These are phyloP conservation scores for Colletotrichum noveboracense DNA, from an alignment of 2,329 filamentous ascomycete genomes.

Conservation along the genomic window DNA sequence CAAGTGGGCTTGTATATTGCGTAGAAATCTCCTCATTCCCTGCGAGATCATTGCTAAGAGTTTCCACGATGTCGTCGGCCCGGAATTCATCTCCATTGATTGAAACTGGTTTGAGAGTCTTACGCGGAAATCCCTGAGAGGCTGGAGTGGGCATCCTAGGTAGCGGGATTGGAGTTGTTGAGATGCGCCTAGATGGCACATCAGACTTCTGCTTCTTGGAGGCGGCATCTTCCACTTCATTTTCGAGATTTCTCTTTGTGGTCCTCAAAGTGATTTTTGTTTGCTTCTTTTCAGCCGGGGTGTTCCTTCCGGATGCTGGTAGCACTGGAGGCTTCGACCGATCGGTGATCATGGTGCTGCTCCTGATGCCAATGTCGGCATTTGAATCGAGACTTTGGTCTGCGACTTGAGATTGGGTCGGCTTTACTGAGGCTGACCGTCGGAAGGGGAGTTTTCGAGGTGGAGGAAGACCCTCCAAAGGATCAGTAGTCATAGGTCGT, in stretches of 20 bases:
- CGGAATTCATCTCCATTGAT: background rate
- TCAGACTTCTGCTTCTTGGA: background rate
- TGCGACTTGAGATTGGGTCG: background rate
- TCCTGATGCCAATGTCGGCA: background rate
- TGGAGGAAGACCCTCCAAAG: background rate
- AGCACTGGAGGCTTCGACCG: background rate
- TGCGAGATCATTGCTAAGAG: background rate
- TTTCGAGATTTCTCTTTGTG: background rate
- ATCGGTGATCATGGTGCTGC: background rate
- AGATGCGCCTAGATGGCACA: background rate
- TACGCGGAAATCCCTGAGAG: background rate
- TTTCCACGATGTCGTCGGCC: background rate
- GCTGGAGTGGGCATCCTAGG: background rate
- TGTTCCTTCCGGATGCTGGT: background rate
- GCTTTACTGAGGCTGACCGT: background rate
- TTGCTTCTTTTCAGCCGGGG: background rate
- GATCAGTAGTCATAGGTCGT: background rate
- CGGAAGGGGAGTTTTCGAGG: background rate
- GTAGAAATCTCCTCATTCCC: background rate
- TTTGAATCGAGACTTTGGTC: background rate
- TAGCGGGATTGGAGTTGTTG: background rate
- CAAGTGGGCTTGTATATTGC: background rate
- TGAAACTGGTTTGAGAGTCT: background rate
- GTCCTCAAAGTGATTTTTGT: background rate
- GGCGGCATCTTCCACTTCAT: background rate